Evolutionary conservation across 805 yeast genomes (phyloP).

Genomic region (Tetrapisispora namnaoensis): DNA sequence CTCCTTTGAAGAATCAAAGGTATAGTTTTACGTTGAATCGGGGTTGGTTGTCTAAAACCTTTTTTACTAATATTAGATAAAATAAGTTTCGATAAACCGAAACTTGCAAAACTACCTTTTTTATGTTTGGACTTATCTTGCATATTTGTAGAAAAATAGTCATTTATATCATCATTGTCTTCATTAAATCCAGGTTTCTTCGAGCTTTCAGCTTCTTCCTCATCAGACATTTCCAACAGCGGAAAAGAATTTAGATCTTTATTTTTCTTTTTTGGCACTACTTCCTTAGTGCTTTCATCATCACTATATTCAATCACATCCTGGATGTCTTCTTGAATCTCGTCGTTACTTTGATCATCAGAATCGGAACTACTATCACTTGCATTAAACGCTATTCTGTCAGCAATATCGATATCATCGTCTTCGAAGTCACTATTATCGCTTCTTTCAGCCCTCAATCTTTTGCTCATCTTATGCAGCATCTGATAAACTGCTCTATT

Average conservation of each 20-base stretch:
- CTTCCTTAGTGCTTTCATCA: conserved; percentile 29
- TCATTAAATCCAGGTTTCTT: conserved; percentile 28
- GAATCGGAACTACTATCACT: conserved; percentile 31
- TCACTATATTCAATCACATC: conserved; percentile 19
- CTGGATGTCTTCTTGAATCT: conserved; percentile 15
- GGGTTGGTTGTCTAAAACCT: conserved; percentile 94
- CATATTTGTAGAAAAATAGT: conserved; percentile 29
- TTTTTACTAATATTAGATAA: conserved; percentile 63
- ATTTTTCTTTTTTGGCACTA: conserved; percentile 8
- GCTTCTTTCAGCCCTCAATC: neutral
- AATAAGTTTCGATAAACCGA: conserved; percentile 72
- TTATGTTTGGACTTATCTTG: conserved; percentile 32
- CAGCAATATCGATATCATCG: conserved; percentile 47
- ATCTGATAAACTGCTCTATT: neutral
- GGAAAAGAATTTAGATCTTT: conserved; percentile 32
- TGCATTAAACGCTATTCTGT: conserved; percentile 41
- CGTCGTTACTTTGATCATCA: conserved; percentile 17
- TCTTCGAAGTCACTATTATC: conserved; percentile 36
- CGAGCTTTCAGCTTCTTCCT: conserved; percentile 30
- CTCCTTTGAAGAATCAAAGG: conserved; percentile 79
- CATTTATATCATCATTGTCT: conserved; percentile 39
- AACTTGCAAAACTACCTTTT: conserved; percentile 78
- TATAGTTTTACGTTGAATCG: conserved; percentile 92
- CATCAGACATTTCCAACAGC: conserved; percentile 43
- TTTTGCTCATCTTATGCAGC: neutral